phyloP scores from a whole-genome alignment of 148 eudicot species.

The Fagopyrum homotropicum region DNA sequence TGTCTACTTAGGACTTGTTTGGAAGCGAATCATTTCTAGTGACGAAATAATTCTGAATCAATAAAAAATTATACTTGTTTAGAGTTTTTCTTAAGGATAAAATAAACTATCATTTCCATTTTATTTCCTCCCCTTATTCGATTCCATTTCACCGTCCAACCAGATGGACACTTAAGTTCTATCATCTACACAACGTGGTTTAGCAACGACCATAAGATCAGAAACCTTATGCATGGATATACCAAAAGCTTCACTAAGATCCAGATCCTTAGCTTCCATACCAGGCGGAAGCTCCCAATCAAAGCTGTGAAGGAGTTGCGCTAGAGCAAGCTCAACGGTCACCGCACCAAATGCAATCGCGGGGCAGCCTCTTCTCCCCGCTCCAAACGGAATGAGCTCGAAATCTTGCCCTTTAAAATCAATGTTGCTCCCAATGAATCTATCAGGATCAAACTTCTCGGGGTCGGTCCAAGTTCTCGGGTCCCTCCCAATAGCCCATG shows the following conservation, averaged over 20 bases:
- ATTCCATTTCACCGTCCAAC: too few relatives aligned
- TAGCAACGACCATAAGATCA: constrained; percentile 30
- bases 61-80: too few relatives aligned
- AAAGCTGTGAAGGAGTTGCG: constrained; percentile 49
- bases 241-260: constrained; percentile 50
- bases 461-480: constrained; percentile 45
- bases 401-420: constrained; percentile 58
- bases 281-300: constrained; percentile 54
- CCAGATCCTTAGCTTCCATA: constrained; percentile 31
- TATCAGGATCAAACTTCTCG: constrained; percentile 42
- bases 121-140: too few relatives aligned
- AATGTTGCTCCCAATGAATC: constrained; percentile 33
- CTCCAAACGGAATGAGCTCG: constrained; percentile 62
- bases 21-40: too few relatives aligned
- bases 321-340: constrained; percentile 43
- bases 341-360: constrained; percentile 41
- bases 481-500: constrained; percentile 59
- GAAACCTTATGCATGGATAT: constrained; percentile 45
- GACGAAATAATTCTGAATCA: too few relatives aligned
- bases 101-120: too few relatives aligned
- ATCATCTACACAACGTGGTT: too few relatives aligned
- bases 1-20: too few relatives aligned
- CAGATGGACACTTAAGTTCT: too few relatives aligned
- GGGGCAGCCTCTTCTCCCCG: constrained; percentile 61
- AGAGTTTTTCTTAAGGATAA: too few relatives aligned